A percentile compares a stretch with the other conserved stretches of the same genome.
phyloP scores from a whole-genome alignment of 768 basidiomycete species.

The Candolleomyces eurysporus region DNA sequence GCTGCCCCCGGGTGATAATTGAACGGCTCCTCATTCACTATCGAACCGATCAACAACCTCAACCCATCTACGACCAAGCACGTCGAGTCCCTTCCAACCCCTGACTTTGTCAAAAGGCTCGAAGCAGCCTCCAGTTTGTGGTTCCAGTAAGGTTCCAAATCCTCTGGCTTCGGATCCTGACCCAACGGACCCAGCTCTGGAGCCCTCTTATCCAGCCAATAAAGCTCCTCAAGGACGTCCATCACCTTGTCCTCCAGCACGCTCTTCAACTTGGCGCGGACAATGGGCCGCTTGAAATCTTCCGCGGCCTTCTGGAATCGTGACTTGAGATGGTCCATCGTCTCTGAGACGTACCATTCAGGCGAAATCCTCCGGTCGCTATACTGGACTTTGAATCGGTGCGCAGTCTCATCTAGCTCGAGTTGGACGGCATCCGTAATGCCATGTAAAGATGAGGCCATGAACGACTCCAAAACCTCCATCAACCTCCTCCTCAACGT shows the following conservation, averaged over 20 bases:
- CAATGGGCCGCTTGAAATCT: constrained; percentile 85
- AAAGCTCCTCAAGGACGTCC: constrained; percentile 95
- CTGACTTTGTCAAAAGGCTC: constrained; percentile 91
- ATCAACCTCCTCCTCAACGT: constrained; percentile 88
- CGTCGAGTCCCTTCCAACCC: constrained; percentile 92
- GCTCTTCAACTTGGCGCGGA: constrained; percentile 83
- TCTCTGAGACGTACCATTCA: constrained; percentile 97
- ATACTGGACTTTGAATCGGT: constrained; percentile 99
- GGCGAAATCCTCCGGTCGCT: constrained; percentile 94
- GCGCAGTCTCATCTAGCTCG: constrained; percentile 94
- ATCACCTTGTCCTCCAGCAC: constrained; percentile 97
- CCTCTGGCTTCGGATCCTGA: constrained; percentile 66
- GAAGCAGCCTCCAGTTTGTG: constrained; percentile 96
- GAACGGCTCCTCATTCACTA: constrained; percentile 87
- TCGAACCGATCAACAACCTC: constrained; percentile 84
- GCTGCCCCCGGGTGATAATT: constrained; percentile 85
- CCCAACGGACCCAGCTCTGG: constrained; percentile 71
- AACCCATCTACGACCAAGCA: constrained; percentile 92
- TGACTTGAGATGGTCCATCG: constrained; percentile 87
- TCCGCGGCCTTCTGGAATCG: constrained; percentile 83
- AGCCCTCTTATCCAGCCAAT: constrained; percentile 91
- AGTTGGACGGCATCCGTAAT: constrained; percentile 97
- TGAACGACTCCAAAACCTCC: constrained; percentile 96
- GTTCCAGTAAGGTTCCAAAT: constrained; percentile 89
- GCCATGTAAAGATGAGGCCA: constrained; percentile 93